Conservation (phyloP, 768 basidiomycete genomes). For the Amanita polypyramis region DNA sequence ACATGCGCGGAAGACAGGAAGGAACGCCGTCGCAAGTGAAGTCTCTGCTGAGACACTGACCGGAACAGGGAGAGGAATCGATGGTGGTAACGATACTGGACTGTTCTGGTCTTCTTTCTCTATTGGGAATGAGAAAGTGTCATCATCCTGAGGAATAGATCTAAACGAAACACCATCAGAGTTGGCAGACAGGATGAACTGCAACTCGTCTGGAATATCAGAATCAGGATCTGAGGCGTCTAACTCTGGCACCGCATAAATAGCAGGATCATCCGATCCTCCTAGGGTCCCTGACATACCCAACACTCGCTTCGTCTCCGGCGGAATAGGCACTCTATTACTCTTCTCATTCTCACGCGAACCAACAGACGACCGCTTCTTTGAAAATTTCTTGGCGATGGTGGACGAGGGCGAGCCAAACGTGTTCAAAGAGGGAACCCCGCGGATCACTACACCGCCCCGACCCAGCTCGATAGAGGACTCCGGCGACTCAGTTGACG, state of each 20-base stretch:
- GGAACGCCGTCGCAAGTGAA: constrained; percentile 22
- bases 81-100: neutral
- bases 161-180: constrained; percentile 22
- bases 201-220: constrained; percentile 75
- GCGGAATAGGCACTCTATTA: constrained; percentile 26
- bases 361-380: neutral
- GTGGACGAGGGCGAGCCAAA: no score
- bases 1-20: constrained; percentile 31
- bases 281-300: constrained; percentile 65
- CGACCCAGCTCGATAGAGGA: constrained; percentile 18
- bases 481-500: constrained; percentile 11
- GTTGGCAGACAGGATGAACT: constrained; percentile 40
- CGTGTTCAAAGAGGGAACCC: constrained; percentile 26
- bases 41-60: neutral
- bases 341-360: neutral
- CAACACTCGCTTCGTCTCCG: constrained; percentile 43
- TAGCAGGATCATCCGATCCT: constrained; percentile 35
- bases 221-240: constrained; percentile 59
- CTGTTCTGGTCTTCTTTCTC: neutral
- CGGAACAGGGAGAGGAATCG: neutral
- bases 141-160: constrained; percentile 10
- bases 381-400: constrained; percentile 13
- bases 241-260: constrained; percentile 30
- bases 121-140: constrained; percentile 26
- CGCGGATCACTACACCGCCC: constrained; percentile 16